Base-by-base conservation (phyloP, 139 green algal genomes). In the Chlamydomonas eustigma region DNA sequence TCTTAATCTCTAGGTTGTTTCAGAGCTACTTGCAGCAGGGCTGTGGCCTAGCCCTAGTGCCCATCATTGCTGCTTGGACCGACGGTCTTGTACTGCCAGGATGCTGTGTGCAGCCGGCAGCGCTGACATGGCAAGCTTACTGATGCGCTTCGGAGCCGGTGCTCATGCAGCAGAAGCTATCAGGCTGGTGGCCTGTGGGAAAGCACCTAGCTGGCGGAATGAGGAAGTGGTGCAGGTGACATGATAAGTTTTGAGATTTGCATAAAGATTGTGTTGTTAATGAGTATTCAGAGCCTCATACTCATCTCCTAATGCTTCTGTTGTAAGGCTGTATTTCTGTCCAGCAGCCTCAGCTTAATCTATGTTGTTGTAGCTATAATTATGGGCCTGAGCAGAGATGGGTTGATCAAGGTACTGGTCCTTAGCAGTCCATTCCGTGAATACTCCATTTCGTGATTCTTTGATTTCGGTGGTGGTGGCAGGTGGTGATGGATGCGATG, bases 1-100 rank as follows among this genome's bases (percentile, higher is more conserved):
- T 22, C 12, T 58, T 58, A 28, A 22, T 58, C 12, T 12, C 44
- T 33, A 68, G 52, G 22, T 68, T 4, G 52, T 68, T 68, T 68
- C 52, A 68, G 52, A 68, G 65, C 65, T 72, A 12, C 18, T 72
- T 4, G 24, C 18, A 18, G 65, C 31, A 12, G 22, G 34, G 5
- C 65, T 72, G 33, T 72, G 65, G 65, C 65, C 65, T 33, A n/a
- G 33, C 65, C 65, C 8, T 3, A n/a, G 5, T 34, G 65, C 65
- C 4, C 65, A 44, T 34, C 65, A 72, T 34, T 72, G 65, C 65
- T 72, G 65, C 65, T n/a, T 24, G 33, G 65, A 72, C 33, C 65
- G 33, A 6, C 8, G 31, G 33, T 50, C 65, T 6, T 72, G 65
- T 31, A 34, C 65, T 4, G 65, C 65, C 5, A 33, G 65, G 22